Base-by-base conservation (phyloP, 2,329 filamentous ascomycete genomes). In the Colletotrichum sublineola region DNA sequence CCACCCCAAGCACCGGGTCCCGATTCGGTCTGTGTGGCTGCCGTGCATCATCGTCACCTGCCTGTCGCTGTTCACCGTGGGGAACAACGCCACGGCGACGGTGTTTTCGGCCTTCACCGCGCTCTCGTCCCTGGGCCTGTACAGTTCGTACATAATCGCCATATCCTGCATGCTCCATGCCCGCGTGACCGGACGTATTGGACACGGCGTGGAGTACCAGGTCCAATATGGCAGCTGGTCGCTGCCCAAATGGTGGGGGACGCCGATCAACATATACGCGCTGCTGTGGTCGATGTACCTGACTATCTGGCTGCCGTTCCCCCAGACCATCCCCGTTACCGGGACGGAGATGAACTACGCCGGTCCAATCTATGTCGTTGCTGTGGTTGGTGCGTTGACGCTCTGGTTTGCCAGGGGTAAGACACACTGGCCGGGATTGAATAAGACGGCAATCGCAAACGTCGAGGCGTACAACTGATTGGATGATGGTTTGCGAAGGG, bases 91-190 rank as follows among this genome's bases (percentile, higher is more conserved):
- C 29, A 72, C 69, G 58, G 69, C 69, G 18, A 69, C 69, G 36
- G 67, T 72, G n/a, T 73, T 73, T 15, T 73, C 67, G 31, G 67
- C 71, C 2, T 73, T 73, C 18, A 71, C 68, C 15, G 63, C 68
- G 5, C 68, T 73, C 3, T 71, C 71, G 0, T 71, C 71, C 9
- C 63, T 73, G 42, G 67, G 71, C 1, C 36, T 73, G 57, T 73
- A 71, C 57, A 58, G 67, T n/a, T 73, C 71, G 20, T 71, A 73
- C 71, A 68, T 72, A 14, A 72, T 72, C 2, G 69, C 69, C 18
- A 72, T 72, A 36, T 72, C 69, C 5, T 72, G 69, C 24, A 72
- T 72, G 69, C 69, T 72, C 48, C 69, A 72, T 11, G 69, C 69
- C n/a, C 53, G 65, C 15, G 36, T 60, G 29, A 72, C 65, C 11